Conservation (phyloP, 1,284 basidiomycete species). For the Ganoderma lingzhi region DNA sequence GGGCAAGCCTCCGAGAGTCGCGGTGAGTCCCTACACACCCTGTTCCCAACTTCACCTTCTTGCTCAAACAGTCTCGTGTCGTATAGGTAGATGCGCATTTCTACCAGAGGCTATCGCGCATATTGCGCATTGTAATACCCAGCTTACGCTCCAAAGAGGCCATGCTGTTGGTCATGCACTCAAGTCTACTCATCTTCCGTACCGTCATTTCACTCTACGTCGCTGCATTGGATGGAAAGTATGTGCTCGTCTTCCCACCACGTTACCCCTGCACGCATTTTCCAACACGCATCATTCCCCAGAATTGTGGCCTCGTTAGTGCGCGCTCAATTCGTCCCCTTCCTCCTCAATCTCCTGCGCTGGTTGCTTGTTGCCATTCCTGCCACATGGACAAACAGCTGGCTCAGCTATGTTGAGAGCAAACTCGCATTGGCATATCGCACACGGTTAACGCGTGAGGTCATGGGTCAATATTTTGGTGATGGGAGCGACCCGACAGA, state of each 20-base stretch:
- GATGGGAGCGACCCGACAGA: conserved; percentile 68
- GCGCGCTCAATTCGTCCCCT: conserved; percentile 83
- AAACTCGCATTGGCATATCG: conserved; percentile 94
- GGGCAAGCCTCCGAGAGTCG: conserved; percentile 65
- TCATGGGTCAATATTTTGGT: conserved; percentile 88
- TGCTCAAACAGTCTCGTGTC: not conserved
- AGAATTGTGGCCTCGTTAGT: conserved; percentile 97
- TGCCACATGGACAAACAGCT: conserved; percentile 96
- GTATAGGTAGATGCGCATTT: conserved; percentile 88
- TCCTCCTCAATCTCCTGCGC: conserved; percentile 85
- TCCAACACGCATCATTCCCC: not conserved
- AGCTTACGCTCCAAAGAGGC: conserved; percentile 88
- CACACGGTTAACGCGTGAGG: conserved; percentile 85
- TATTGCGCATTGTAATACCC: conserved; percentile 92
- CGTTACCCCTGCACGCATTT: conserved; percentile 12
- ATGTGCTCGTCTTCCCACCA: conserved; percentile 41
- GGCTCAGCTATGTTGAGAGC: conserved; percentile 94
- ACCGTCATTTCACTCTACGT: conserved; percentile 97
- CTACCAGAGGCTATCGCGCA: conserved; percentile 80
- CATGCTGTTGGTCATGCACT: conserved; percentile 86
- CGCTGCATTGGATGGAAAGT: conserved; percentile 93
- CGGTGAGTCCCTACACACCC: conserved; percentile 54
- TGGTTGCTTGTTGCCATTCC: conserved; percentile 97
- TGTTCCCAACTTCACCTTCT: not conserved
- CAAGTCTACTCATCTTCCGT: conserved; percentile 86